These are phyloP conservation scores for Aspergillus fischeri DNA, from an alignment of 2,329 filamentous ascomycete species.

Conservation along the genomic window DNA sequence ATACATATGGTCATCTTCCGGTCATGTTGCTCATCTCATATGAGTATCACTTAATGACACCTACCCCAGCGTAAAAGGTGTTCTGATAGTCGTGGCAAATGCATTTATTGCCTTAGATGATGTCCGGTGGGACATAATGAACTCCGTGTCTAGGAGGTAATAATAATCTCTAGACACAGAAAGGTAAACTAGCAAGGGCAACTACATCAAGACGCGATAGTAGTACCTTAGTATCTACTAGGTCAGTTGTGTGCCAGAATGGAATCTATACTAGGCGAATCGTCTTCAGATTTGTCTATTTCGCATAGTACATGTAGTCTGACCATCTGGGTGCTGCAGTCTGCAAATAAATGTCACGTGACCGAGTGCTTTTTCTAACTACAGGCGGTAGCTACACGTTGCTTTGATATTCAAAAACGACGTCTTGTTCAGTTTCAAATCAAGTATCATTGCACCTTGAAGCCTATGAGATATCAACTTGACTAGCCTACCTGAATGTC, in stretches of 20 bases:
- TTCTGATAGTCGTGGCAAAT: neutral
- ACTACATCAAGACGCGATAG: too few species aligned
- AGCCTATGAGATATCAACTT: neutral
- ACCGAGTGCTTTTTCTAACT: neutral
- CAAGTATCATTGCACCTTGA: neutral
- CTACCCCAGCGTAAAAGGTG: too few species aligned
- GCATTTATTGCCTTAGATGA: neutral
- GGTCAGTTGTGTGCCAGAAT: too few species aligned
- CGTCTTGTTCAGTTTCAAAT: neutral
- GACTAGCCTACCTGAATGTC: neutral
- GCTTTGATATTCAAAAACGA: neutral
- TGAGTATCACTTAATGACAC: neutral
- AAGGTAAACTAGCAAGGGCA: too few species aligned
- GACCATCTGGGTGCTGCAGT: too few species aligned
- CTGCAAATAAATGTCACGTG: neutral
- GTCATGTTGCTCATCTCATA: neutral
- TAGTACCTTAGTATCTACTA: too few species aligned
- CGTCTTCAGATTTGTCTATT: too few species aligned
- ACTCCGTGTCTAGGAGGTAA: neutral
- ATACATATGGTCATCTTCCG: neutral
- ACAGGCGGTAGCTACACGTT: neutral
- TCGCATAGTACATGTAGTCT: too few species aligned
- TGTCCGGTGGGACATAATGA: neutral
- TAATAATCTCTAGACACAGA: neutral
- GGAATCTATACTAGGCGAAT: too few species aligned